Base-by-base conservation (phyloP, 805 yeast genomes). In the Yamadazyma laniorum region DNA sequence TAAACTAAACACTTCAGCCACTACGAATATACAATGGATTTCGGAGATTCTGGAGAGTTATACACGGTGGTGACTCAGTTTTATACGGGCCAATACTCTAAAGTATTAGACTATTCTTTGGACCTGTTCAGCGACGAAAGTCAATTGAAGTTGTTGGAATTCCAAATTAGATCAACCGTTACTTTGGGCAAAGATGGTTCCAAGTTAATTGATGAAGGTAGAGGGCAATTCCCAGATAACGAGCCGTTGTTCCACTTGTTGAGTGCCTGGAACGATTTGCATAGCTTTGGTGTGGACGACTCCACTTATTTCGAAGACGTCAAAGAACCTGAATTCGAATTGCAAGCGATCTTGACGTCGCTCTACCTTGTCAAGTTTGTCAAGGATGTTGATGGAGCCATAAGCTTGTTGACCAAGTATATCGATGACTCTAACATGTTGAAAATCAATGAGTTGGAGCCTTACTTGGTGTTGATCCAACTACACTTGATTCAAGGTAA, bases 11-110 rank as follows among this genome's bases (percentile, higher is more conserved):
- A n/a, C n/a, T n/a, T n/a, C 18, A 13, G n/a, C 6, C 18, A 21
- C 23, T 21, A 21, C 23, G 23, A 27, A 19, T 25, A n/a, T 21
- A 35, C n/a, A 28, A 67, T 67, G 74, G 67, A 63, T 42, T 63
- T 63, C 38, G 53, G 65, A 31, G 72, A 66, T 45, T 63, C 72
- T 5, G 70, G 71, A 56, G 83, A 79, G 50, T 65, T 76, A 25
- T 80, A 70, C 57, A 70, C 68, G 13, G 57, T 80, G 18, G 72
- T 77, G 47, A 81, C 77, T 51, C 76, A 75, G 42, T 81, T 78
- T 61, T 80, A 74, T 57, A 75, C 83, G 9, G 79, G 80, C 34
- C 80, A 78, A 50, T 76, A 70, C 53, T 52, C 61, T 9, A 65
- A 70, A 48, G 77, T 75, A 3, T 49, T 63, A 32, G 53, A 63